Conservation (phyloP, 2,329 filamentous ascomycete genomes). For the Rachicladosporium sp. region DNA sequence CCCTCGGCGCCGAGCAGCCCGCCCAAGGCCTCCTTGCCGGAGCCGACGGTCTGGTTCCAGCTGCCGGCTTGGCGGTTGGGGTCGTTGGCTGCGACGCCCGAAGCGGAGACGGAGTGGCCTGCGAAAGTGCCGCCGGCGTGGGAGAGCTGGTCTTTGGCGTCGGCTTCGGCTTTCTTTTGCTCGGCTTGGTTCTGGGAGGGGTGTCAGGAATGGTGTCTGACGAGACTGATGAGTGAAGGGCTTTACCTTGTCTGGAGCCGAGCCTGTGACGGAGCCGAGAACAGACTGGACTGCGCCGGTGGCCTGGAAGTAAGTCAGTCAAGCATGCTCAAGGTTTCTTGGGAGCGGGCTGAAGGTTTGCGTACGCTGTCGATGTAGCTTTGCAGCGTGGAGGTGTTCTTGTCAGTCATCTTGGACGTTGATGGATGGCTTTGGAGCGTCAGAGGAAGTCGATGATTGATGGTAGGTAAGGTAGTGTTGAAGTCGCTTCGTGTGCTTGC, state of each 20-base stretch:
- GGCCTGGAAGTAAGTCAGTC: constrained; percentile 42
- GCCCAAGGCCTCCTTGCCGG: constrained; percentile 71
- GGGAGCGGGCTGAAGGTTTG: background rate
- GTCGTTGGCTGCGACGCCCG: constrained; percentile 61
- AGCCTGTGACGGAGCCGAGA: constrained; percentile 63
- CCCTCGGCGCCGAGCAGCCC: constrained; percentile 61
- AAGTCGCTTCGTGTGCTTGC: too few species aligned
- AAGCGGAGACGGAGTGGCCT: constrained; percentile 54
- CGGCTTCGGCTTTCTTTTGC: constrained; percentile 51
- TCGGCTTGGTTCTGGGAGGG: constrained; percentile 41
- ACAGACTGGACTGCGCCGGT: constrained; percentile 60
- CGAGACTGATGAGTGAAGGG: background rate
- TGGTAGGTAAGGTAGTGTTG: too few species aligned
- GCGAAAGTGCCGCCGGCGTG: constrained; percentile 66
- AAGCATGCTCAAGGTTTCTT: constrained; percentile 1
- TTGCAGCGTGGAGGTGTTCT: constrained; percentile 63
- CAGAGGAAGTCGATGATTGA: too few species aligned
- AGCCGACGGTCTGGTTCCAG: constrained; percentile 84
- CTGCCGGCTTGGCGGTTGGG: constrained; percentile 57
- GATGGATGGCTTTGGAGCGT: too few species aligned
- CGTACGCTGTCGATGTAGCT: constrained; percentile 46
- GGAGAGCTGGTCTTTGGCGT: constrained; percentile 58
- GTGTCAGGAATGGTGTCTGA: background rate
- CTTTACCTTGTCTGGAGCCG: constrained; percentile 49
- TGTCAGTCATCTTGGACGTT: constrained; percentile 36